Base-by-base conservation (phyloP, 2,329 filamentous ascomycete genomes). In the Alternaria burnsii region DNA sequence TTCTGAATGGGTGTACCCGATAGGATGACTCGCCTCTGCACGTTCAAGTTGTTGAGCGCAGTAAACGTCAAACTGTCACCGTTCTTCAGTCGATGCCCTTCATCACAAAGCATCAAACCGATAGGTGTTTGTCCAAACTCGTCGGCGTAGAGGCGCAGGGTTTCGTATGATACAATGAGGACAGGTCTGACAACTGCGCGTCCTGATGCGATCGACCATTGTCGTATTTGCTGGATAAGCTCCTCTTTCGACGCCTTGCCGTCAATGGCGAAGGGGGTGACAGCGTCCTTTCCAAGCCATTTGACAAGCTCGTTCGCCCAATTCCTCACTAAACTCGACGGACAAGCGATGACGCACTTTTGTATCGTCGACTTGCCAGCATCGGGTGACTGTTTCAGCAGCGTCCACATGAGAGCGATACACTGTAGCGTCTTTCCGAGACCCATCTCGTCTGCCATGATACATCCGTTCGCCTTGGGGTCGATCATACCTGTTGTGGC, bases 371-470 rank as follows among this genome's bases (percentile, higher is more conserved):
- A 81, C 76, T 94, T 97, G 20, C 95, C 95, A n/a, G 94, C 93
- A 41, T 97, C 93, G 0, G 95, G 92, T 0, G 94, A 97, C 75
- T 99, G 95, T 78, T 97, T 98, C 16, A 99, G 82, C 1, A 99
- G 81, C 1, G 95, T 99, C 95, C 95, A 99, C 84, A 99, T 90
- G 51, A 99, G 85, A 0, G 95, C 88, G 72, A 99, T 99, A 79
- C 95, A 99, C 82, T 99, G 95, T 43, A 99, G 81, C 71, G 95
- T 99, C 82, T 99, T 99, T 58, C 95, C 95, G 30, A 99, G 82
- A 70, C 95, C 95, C 95, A 99, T 99, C 77, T 97, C 95, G 77
- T 99, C 95, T 54, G 95, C 95, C 95, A 99, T 99, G 76, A 99
- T 99, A 80, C 95, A 99, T 2, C 95, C 95, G 77, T 97, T 92